Base-by-base conservation (phyloP, 1,139 yeast species). In the Nakaseomyces delphensis region DNA sequence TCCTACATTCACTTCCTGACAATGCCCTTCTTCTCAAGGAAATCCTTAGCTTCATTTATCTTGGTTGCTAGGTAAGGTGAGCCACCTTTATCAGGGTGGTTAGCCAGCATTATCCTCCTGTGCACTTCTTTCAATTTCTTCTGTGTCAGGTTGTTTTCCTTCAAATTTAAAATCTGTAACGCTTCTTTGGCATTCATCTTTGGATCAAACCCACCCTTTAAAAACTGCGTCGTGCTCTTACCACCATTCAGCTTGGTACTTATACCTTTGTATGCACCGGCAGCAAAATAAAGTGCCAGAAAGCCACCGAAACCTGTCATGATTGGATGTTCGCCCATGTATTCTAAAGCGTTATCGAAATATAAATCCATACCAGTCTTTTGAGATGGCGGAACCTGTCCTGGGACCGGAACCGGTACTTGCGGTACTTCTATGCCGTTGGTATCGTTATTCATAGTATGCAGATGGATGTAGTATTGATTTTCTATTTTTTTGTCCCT, bases 61-160 rank as follows among this genome's bases (percentile, higher is more conserved):
- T 91, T 91, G 39, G 97, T 89, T 47, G 98, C 98, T 60, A 91
- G 65, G 58, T 77, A 89, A 31, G 97, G 91, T 15, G 95, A 83
- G 8, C 98, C 98, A 41, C 98, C 98, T 61, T 93, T 84, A 68
- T 91, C 98, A 10, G 98, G 98, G 62, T 91, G 98, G 67, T 91
- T 91, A 40, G 89, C 77, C 62, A 91, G 71, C 96, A 91, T 87
- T 68, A 85, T 83, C 61, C 75, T 77, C 67, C 98, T 78, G 65
- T 91, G 98, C 42, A 84, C 85, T 50, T 89, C 97, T 65, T 91
- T 89, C 59, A 91, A 72, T 60, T 78, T 84, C 50, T 83, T 73
- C 65, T 82, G 79, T 13, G 83, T 74, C 54, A 91, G 70, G 23
- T 79, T 80, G 28, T 83, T 73, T 62, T 89, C 97, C 54, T 83